Percentiles rank a stretch among this genome's conserved stretches.
phyloP scores from a whole-genome alignment of 257 asterid species.

The Primulina huaijiensis region DNA sequence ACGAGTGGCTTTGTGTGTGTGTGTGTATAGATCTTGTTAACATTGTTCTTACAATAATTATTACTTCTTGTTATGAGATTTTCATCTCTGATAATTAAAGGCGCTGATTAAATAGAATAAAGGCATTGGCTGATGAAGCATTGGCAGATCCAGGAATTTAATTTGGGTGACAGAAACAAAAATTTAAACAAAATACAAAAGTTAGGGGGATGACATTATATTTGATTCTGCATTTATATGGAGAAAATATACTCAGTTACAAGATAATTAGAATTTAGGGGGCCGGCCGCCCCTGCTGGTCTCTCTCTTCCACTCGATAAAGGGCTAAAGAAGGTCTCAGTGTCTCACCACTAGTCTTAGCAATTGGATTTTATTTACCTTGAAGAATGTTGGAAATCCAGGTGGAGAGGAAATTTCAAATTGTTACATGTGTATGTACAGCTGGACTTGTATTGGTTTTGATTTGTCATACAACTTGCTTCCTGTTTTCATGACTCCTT shows the following conservation, averaged over 20 bases:
- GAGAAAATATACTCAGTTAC: not conserved
- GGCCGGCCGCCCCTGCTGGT: not conserved
- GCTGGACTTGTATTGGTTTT: not conserved
- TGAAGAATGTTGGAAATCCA: not conserved
- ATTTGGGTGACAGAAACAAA: too few relatives aligned
- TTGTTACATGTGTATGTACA: constrained; percentile 7
- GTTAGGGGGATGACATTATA: not conserved
- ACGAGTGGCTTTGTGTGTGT: not conserved
- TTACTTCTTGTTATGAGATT: not conserved
- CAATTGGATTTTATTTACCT: constrained; percentile 1
- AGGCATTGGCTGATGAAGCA: not conserved
- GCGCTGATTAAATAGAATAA: not conserved
- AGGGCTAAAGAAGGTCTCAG: not conserved
- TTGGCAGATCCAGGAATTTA: too few relatives aligned
- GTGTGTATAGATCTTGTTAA: not conserved
- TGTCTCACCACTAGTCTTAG: not conserved
- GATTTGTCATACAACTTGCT: not conserved
- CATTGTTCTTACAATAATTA: too few relatives aligned
- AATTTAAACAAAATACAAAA: too few relatives aligned
- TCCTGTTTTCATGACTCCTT: not conserved
- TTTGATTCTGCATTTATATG: too few relatives aligned
- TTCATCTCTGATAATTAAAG: not conserved
- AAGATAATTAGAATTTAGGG: not conserved
- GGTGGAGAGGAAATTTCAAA: not conserved
- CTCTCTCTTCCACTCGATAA: not conserved